Conservation (phyloP, 495 filamentous ascomycete species). For the Xylaria nigripes region DNA sequence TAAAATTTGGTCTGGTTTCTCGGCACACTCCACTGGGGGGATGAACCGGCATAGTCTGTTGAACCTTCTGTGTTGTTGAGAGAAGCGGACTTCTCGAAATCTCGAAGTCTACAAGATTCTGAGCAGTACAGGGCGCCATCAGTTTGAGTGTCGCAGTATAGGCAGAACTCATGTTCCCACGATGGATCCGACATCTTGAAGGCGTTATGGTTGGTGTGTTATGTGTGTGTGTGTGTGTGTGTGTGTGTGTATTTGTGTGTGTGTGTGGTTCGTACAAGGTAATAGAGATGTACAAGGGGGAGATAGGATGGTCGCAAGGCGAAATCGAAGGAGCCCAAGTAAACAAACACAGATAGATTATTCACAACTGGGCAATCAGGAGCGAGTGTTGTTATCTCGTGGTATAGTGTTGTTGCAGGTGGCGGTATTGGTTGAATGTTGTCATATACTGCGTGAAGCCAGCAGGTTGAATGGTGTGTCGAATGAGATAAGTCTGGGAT, state of each 20-base stretch:
- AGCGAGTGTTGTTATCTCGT: neutral
- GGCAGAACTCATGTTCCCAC: conserved; percentile 90
- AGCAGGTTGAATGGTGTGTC: neutral
- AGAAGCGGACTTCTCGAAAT: conserved; percentile 62
- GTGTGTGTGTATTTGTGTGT: too few relatives aligned
- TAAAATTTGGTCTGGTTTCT: conserved; percentile 48
- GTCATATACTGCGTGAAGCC: neutral
- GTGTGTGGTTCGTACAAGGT: too few relatives aligned
- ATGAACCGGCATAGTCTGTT: conserved; percentile 37
- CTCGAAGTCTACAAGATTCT: conserved; percentile 81
- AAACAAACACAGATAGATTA: neutral
- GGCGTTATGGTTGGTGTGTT: conserved; percentile 10
- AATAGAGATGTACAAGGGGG: conserved; percentile 14
- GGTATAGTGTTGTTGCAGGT: neutral
- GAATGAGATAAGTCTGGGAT: neutral
- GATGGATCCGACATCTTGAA: conserved; percentile 51
- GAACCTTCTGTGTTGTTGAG: conserved; percentile 49
- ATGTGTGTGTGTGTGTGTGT: too few relatives aligned
- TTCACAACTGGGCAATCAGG: neutral
- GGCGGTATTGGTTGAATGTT: neutral
- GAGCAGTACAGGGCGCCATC: conserved; percentile 81
- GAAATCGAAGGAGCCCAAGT: neutral
- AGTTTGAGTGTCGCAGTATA: conserved; percentile 87
- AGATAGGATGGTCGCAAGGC: conserved; percentile 6
- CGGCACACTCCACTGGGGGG: conserved; percentile 36